These are phyloP conservation scores for Aegilops tauschii DNA, from an alignment of 176 grass and related monocot species.

Conservation along the genomic window DNA sequence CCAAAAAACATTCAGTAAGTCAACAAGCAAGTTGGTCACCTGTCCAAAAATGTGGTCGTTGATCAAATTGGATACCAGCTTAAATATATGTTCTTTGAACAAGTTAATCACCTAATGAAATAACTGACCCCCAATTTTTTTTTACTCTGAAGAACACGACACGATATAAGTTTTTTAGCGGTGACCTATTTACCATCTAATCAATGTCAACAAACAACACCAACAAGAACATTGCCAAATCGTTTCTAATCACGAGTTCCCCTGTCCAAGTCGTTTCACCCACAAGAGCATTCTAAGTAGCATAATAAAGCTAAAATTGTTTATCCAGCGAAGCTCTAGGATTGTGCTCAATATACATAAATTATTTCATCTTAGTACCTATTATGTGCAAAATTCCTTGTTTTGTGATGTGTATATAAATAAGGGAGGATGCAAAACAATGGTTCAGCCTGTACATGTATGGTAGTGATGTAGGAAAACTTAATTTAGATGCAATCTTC, in stretches of 20 bases:
- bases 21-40: neutral
- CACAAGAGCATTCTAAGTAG: neutral
- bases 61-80: neutral
- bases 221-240: neutral
- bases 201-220: neutral
- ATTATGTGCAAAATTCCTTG: too few relatives aligned
- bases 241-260: neutral
- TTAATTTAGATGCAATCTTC: neutral
- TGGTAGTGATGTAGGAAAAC: neutral
- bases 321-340: too few relatives aligned
- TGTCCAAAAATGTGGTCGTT: neutral
- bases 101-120: too few relatives aligned
- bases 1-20: neutral
- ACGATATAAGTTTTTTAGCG: neutral
- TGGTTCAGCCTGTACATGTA: neutral
- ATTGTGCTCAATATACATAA: too few relatives aligned
- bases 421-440: neutral
- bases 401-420: too few relatives aligned
- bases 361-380: too few relatives aligned
- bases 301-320: neutral
- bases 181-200: neutral
- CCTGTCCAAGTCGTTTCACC: neutral
- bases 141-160: too few relatives aligned
- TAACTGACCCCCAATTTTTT: too few relatives aligned
- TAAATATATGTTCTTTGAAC: neutral